Conservation (phyloP, 208 protist genomes). For the Leishmania braziliensis region DNA sequence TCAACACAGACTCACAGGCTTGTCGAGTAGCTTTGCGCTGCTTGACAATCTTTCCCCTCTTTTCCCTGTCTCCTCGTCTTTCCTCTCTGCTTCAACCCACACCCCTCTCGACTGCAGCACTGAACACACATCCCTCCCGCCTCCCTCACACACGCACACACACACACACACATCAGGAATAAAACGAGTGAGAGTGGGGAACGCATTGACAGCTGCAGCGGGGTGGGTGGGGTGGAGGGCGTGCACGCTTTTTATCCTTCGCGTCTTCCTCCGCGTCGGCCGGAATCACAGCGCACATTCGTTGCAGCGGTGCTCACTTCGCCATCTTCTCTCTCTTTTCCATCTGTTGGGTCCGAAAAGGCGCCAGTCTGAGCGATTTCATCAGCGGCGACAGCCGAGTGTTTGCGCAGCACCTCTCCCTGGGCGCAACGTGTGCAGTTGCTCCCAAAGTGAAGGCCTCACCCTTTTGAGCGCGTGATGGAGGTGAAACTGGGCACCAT, state of each 20-base stretch:
- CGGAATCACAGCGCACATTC: background rate
- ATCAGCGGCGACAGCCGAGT: background rate
- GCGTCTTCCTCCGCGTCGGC: background rate
- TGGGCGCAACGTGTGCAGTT: too few relatives aligned
- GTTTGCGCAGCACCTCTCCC: background rate
- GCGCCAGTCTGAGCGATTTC: too few relatives aligned
- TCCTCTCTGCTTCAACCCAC: background rate
- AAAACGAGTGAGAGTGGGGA: too few relatives aligned
- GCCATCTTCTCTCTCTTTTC: too few relatives aligned
- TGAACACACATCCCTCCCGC: background rate
- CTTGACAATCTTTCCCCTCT: background rate
- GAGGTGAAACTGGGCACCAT: slow-evolving; percentile 17
- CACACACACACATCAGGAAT: too few relatives aligned
- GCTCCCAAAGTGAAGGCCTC: background rate
- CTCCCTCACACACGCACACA: too few relatives aligned
- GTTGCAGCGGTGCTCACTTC: background rate
- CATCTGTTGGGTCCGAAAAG: too few relatives aligned
- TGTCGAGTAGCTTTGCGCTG: background rate
- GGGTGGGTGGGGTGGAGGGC: background rate
- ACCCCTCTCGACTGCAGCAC: background rate
- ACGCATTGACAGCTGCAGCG: too few relatives aligned
- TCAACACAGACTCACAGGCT: background rate
- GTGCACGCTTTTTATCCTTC: background rate
- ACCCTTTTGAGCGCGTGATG: background rate
- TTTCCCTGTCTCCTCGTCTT: background rate